Evolutionary conservation across 495 filamentous ascomycete species (phyloP).

Genomic region (Penicillium argentinense): DNA sequence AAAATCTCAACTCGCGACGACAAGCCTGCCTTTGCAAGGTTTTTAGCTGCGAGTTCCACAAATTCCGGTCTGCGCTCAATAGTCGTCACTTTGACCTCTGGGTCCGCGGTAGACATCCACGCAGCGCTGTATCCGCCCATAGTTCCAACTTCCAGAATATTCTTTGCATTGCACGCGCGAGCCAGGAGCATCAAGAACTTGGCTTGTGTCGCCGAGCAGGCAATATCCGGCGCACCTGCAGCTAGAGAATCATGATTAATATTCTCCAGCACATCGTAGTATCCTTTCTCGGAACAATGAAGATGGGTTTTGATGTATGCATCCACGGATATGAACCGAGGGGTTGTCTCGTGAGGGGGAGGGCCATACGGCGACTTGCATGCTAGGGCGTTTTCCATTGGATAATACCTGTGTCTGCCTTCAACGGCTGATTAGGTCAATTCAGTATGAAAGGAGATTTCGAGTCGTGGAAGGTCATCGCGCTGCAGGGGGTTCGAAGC

Average conservation of each 20-base stretch:
- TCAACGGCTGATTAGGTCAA: too few species aligned
- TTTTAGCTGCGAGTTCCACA: not conserved
- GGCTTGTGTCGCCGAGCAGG: not conserved
- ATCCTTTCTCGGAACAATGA: not conserved
- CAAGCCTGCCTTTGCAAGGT: not conserved
- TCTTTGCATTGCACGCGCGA: slow-evolving; percentile 4
- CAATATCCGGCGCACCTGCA: slow-evolving; percentile 1
- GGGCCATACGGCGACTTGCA: too few species aligned
- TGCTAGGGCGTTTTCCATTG: too few species aligned
- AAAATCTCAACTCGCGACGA: not conserved
- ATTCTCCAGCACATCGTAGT: not conserved
- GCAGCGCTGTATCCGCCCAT: not conserved
- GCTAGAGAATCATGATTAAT: not conserved
- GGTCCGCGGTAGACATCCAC: not conserved
- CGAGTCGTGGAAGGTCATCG: too few species aligned
- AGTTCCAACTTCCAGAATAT: not conserved
- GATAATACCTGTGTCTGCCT: too few species aligned
- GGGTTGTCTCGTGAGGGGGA: too few species aligned
- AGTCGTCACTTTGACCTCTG: not conserved
- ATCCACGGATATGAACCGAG: too few species aligned
- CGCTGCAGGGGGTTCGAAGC: too few species aligned
- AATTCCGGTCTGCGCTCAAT: not conserved
- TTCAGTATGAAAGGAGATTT: too few species aligned
- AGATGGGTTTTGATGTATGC: slow-evolving; percentile 1
- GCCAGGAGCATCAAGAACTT: slow-evolving; percentile 4